These are phyloP conservation scores for Apocynum venetum DNA, from an alignment of 257 asterid species.

Conservation along the genomic window DNA sequence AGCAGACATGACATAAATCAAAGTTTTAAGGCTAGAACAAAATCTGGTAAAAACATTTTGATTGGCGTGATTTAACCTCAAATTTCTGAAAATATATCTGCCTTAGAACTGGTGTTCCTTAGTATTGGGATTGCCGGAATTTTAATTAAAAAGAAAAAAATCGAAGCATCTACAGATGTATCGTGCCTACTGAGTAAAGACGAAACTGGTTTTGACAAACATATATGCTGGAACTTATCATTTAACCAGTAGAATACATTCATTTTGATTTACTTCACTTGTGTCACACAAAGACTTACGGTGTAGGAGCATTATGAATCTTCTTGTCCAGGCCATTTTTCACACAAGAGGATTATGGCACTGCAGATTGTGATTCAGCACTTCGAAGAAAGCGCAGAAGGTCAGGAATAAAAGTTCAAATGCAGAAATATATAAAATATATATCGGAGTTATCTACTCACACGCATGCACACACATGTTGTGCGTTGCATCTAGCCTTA, in stretches of 20 bases:
- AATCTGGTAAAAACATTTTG: not conserved
- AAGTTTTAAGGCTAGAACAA: not conserved
- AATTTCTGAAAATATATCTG: not conserved
- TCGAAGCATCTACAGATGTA: not conserved
- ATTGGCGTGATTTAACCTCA: not conserved
- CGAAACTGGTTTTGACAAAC: not conserved
- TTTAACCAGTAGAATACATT: not conserved
- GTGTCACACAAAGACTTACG: constrained; percentile 9
- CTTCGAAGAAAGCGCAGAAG: constrained; percentile 73
- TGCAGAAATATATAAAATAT: not conserved
- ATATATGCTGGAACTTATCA: not conserved
- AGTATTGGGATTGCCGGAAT: not conserved
- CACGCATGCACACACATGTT: not conserved
- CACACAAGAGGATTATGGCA: constrained; percentile 31
- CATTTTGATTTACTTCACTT: constrained; percentile 7
- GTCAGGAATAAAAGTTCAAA: constrained; percentile 31
- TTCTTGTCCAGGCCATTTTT: constrained; percentile 57
- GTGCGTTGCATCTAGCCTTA: not conserved
- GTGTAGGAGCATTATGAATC: constrained; percentile 15
- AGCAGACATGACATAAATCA: not conserved
- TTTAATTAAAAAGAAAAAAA: not conserved
- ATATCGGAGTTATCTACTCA: not conserved
- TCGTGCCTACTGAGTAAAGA: too few species aligned
- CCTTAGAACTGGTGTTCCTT: not conserved
- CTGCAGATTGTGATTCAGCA: constrained; percentile 30